A percentile compares a stretch with the other conserved stretches of the same genome.
Conservation (phyloP, 2,329 filamentous ascomycete species). For the Talaromyces amestolkiae region DNA sequence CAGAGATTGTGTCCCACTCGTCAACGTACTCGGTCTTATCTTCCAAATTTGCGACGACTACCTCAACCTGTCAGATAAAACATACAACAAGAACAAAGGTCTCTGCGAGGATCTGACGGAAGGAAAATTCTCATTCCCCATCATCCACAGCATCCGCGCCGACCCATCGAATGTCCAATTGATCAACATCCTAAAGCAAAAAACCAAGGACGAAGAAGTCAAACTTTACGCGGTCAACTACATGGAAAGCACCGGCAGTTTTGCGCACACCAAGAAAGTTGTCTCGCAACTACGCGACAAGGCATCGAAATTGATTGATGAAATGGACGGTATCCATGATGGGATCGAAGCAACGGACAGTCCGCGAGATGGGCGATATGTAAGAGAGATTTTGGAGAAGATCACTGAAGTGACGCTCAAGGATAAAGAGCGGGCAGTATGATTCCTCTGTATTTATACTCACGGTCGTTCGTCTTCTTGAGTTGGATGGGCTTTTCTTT, state of each 20-base stretch:
- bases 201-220: slow-evolving; percentile 79
- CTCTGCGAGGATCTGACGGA: slow-evolving; percentile 94
- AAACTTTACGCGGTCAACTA: slow-evolving; percentile 88
- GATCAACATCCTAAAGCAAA: slow-evolving; percentile 89
- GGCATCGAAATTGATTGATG: slow-evolving; percentile 61
- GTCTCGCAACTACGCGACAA: slow-evolving; percentile 62
- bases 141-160: slow-evolving; percentile 83
- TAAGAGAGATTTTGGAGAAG: slow-evolving; percentile 67
- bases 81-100: slow-evolving; percentile 86
- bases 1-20: slow-evolving; percentile 59
- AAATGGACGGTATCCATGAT: slow-evolving; percentile 55
- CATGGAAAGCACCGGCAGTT: slow-evolving; percentile 87
- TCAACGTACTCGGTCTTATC: slow-evolving; percentile 55
- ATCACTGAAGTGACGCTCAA: slow-evolving; percentile 51
- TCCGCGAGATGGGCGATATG: slow-evolving; percentile 49
- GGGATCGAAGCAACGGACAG: slow-evolving; percentile 4
- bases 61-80: slow-evolving; percentile 70
- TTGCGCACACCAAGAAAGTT: slow-evolving; percentile 76
- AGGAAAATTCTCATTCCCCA: slow-evolving; percentile 93
- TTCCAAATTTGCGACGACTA: slow-evolving; percentile 67
- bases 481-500: neutral
- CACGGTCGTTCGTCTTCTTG: neutral
- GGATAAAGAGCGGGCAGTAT: slow-evolving; percentile 21
- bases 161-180: slow-evolving; percentile 64
- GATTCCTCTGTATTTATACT: neutral